Conservation (phyloP, 495 filamentous ascomycete species). For the Aspergillus sclerotioniger region DNA sequence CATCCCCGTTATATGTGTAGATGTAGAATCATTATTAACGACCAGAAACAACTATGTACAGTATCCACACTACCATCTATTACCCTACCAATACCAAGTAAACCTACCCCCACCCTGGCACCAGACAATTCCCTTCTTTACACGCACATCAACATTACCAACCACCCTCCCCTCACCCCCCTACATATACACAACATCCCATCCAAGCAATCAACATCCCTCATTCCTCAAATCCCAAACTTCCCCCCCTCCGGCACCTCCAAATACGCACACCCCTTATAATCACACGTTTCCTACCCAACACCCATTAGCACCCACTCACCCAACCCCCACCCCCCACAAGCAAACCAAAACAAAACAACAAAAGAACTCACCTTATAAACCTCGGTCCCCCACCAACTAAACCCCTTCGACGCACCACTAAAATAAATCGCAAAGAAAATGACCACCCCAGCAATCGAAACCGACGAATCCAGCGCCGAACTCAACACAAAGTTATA, state of each 20-base stretch:
- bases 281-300: slow-evolving; percentile 27
- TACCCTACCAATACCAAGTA: no score
- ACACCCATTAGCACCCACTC: background rate
- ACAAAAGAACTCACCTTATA: slow-evolving; percentile 51
- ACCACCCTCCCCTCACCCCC: background rate
- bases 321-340: no score
- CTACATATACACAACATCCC: no score
- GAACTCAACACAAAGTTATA: slow-evolving; percentile 83
- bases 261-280: slow-evolving; percentile 22
- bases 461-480: slow-evolving; percentile 74
- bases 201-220: no score
- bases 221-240: slow-evolving; percentile 11
- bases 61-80: no score
- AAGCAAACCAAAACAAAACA: no score
- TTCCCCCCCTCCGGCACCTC: slow-evolving; percentile 19
- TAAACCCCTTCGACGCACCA: slow-evolving; percentile 53
- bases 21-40: no score
- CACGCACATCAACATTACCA: background rate
- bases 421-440: slow-evolving; percentile 82
- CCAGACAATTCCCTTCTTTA: no score
- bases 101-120: no score
- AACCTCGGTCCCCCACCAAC: slow-evolving; percentile 76
- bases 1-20: no score
- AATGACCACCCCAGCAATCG: slow-evolving; percentile 72
- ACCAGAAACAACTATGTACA: no score